Evolutionary conservation across 768 basidiomycete genomes (phyloP).

Genomic region (Lactarius evosmus): DNA sequence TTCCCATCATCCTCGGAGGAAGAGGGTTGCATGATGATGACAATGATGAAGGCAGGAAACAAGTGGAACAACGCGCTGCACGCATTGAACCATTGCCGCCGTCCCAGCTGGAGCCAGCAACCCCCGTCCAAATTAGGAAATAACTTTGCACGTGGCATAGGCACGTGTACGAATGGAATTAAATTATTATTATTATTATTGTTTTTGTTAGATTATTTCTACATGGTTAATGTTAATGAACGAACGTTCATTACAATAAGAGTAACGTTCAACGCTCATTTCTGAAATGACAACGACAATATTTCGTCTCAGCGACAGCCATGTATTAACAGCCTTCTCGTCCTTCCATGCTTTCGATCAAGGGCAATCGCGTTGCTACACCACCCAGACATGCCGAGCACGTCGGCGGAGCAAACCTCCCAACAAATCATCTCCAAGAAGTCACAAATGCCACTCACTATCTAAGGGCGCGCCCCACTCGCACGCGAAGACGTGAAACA

Average conservation of each 20-base stretch:
- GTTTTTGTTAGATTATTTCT: neutral
- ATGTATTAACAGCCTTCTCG: constrained; percentile 16
- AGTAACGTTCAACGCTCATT: neutral
- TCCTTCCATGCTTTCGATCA: constrained; percentile 13
- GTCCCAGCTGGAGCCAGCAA: neutral
- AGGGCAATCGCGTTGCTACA: constrained; percentile 15
- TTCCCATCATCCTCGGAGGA: constrained; percentile 38
- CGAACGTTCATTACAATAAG: constrained; percentile 2
- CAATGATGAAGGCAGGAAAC: constrained; percentile 10
- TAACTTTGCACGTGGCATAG: constrained; percentile 4
- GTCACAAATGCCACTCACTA: neutral
- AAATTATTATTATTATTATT: constrained; percentile 1
- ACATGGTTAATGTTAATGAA: neutral
- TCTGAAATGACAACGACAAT: constrained; percentile 1
- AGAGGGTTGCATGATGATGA: constrained; percentile 10
- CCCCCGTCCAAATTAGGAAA: neutral
- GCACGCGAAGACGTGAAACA: neutral
- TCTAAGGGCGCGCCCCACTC: neutral
- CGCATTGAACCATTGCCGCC: neutral
- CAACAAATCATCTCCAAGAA: neutral
- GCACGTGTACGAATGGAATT: constrained; percentile 19
- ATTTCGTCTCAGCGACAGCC: neutral
- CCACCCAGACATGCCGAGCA: constrained; percentile 1
- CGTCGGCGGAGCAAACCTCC: constrained; percentile 8
- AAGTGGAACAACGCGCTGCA: constrained; percentile 7